Percentiles rank a stretch among this genome's conserved stretches.
Evolutionary conservation across 2,329 filamentous ascomycete genomes (phyloP).

Genomic region (Cladophialophora psammophila): DNA sequence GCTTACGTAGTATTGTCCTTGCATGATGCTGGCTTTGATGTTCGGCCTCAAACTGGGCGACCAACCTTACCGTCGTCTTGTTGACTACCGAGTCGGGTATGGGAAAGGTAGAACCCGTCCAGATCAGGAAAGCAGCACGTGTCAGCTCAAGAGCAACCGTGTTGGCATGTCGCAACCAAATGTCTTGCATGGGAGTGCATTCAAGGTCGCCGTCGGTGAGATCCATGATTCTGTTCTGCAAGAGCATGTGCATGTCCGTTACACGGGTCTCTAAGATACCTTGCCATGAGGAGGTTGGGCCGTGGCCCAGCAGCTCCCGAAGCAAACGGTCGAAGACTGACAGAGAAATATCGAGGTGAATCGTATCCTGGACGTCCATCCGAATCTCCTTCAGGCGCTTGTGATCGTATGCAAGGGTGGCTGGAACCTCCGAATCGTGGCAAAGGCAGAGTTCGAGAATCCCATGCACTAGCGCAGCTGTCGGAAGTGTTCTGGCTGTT

Average conservation of each 20-base stretch:
- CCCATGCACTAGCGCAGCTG: slow-evolving; percentile 56
- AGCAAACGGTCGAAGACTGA: slow-evolving; percentile 56
- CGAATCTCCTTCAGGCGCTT: slow-evolving; percentile 63
- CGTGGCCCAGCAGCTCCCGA: slow-evolving; percentile 6
- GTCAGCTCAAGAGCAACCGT: slow-evolving; percentile 54
- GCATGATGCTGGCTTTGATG: slow-evolving; percentile 6
- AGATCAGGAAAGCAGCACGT: slow-evolving; percentile 47
- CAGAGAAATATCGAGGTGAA: slow-evolving; percentile 63
- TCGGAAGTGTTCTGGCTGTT: slow-evolving; percentile 42
- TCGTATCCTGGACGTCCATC: slow-evolving; percentile 60
- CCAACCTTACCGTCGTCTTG: slow-evolving; percentile 15
- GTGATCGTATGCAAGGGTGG: slow-evolving; percentile 65
- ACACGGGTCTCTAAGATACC: slow-evolving; percentile 43
- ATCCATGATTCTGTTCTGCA: slow-evolving; percentile 46
- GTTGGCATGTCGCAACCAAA: slow-evolving; percentile 48
- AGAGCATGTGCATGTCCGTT: slow-evolving; percentile 41
- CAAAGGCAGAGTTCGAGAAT: slow-evolving; percentile 55
- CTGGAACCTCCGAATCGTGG: slow-evolving; percentile 54
- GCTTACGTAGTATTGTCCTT: slow-evolving; percentile 7
- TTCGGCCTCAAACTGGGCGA: slow-evolving; percentile 19
- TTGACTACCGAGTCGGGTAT: slow-evolving; percentile 14
- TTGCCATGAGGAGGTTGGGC: slow-evolving; percentile 32
- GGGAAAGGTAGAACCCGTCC: slow-evolving; percentile 42
- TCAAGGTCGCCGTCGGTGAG: slow-evolving; percentile 37
- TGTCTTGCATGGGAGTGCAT: slow-evolving; percentile 31